Evolutionary conservation across 371 early-diverging fungal species (phyloP), one percentile per base, ranked within the genome.

Genomic region (Saksenaea oblongispora): DNA sequence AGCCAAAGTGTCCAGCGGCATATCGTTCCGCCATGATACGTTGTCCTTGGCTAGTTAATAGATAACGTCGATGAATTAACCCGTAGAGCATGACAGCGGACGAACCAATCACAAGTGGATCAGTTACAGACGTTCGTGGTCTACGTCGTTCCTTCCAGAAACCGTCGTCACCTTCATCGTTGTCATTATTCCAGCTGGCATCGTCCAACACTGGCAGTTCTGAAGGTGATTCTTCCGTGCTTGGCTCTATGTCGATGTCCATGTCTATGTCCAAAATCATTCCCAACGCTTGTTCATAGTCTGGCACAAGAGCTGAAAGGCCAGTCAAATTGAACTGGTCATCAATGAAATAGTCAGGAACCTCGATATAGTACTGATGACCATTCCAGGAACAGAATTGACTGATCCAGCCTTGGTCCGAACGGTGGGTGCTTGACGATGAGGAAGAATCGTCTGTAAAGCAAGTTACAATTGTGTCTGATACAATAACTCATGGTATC

Each of bases 251-350:
- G 64, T 93, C 95, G 22, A 89, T 76, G 76, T 95, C 90, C 31
- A 88, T 83, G 64, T 93, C 95, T 22, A 89, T 76, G 76, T 95
- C 95, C 61, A 93, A 78, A 59, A 98, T 95, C 78, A 90, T 87
- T 56, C 91, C 90, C 64, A 93, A 80, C 0, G 93, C 93, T 53
- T 89, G 87, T 35, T 87, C 80, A 72, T 93, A 96, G 78, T 92
- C 88, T 13, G 89, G 87, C 0, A 97, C 90, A 42, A 89, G 84
- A 15, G 87, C 82, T 57, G 86, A 87, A 51, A 98, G 75, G 10
- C 97, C 97, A 22, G 92, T 90, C 36, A 97, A 74, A 76, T 98
- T 97, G 72, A 98, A 98, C 56, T 92, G 89, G 78, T 98, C 98
- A 56, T 89, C 87, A 56, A 94, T 93, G 69, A 91, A 95, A 26